These are phyloP conservation scores for Solanum verrucosum DNA, from an alignment of 257 asterid species.

Conservation along the genomic window DNA sequence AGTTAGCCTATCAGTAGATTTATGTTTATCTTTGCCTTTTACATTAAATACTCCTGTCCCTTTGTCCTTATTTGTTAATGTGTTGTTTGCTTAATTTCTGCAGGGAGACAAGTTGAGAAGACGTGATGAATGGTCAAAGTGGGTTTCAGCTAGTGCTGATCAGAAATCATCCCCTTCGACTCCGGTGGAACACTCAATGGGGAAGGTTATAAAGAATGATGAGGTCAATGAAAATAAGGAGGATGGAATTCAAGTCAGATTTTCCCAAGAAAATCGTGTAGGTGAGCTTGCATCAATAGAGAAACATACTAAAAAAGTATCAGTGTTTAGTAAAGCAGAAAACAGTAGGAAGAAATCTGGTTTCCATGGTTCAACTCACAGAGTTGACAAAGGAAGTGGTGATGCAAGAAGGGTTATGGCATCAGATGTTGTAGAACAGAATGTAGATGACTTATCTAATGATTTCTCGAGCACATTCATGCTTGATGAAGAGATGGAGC, in stretches of 20 bases:
- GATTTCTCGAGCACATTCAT: conserved; percentile 62
- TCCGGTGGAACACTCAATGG: conserved; percentile 10
- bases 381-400: conserved; percentile 1
- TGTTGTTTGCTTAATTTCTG: conserved; percentile 5
- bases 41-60: neutral
- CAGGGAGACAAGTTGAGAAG: conserved; percentile 84
- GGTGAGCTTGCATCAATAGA: conserved; percentile 15
- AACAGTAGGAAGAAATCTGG: conserved; percentile 10
- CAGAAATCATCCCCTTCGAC: conserved; percentile 23
- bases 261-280: conserved; percentile 15
- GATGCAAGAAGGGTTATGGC: conserved; percentile 8
- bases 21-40: neutral
- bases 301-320: conserved; percentile 8
- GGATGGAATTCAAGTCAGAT: conserved; percentile 17
- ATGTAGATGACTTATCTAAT: conserved; percentile 38
- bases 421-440: conserved; percentile 19
- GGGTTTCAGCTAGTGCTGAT: conserved; percentile 37
- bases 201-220: conserved; percentile 12
- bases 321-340: conserved; percentile 12
- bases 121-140: conserved; percentile 77
- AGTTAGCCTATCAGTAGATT: neutral
- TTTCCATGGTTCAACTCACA: conserved; percentile 11
- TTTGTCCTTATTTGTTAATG: conserved; percentile 5
- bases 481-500: conserved; percentile 85
- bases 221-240: conserved; percentile 22